A percentile compares a stretch with the other conserved stretches of the same genome.
Evolutionary conservation across 306 rosid genomes (phyloP).

Genomic region (Acmispon strigosus): DNA sequence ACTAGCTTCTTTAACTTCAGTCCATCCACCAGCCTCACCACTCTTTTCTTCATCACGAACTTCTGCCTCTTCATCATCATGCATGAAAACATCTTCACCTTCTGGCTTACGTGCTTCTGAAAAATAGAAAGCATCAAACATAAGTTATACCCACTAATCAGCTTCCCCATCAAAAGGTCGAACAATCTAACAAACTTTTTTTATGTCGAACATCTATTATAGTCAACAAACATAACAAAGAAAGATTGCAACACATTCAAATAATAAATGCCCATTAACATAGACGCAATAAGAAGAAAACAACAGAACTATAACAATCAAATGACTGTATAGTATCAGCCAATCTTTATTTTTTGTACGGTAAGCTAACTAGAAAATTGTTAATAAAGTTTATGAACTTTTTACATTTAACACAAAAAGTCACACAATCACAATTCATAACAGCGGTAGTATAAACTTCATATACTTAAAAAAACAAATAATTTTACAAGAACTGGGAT

Average conservation of each 20-base stretch:
- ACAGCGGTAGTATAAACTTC: neutral
- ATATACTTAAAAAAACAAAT: neutral
- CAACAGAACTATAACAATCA: constrained; percentile 1
- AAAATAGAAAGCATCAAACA: constrained; percentile 20
- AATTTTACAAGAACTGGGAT: neutral
- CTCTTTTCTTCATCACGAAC: constrained; percentile 40
- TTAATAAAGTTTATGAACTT: no score
- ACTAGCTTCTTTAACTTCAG: constrained; percentile 63
- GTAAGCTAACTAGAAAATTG: neutral
- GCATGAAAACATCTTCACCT: constrained; percentile 82
- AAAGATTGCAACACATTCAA: neutral
- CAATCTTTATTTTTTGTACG: neutral
- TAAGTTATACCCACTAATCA: neutral
- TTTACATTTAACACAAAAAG: neutral
- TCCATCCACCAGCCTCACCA: constrained; percentile 76
- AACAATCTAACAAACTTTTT: neutral
- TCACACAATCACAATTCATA: neutral
- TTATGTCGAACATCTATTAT: neutral
- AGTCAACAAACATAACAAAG: neutral
- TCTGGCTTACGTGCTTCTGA: constrained; percentile 85
- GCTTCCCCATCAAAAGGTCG: neutral
- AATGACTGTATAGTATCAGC: neutral
- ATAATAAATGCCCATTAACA: neutral
- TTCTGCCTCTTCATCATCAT: constrained; percentile 60
- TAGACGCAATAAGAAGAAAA: neutral